These are phyloP conservation scores for Salix exigua DNA, from an alignment of 345 rosid genomes.

Conservation along the genomic window DNA sequence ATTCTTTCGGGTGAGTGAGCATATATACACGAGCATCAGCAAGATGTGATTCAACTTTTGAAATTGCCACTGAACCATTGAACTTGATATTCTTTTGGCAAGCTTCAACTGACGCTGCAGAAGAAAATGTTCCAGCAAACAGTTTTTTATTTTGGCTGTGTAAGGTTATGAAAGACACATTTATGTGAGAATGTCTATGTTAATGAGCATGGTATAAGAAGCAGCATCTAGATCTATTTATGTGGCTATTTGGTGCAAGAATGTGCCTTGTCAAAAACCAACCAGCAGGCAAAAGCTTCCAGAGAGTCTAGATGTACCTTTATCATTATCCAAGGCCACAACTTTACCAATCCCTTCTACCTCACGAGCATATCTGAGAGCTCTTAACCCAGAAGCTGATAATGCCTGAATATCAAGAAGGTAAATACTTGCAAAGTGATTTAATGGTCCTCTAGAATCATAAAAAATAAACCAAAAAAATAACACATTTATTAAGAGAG, in stretches of 20 bases:
- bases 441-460: background rate
- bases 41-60: conserved; percentile 90
- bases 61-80: conserved; percentile 79
- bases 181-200: background rate
- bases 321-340: conserved; percentile 92
- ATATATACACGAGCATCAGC: conserved; percentile 94
- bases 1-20: conserved; percentile 94
- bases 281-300: background rate
- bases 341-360: conserved; percentile 90
- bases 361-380: conserved; percentile 91
- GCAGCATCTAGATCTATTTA: background rate
- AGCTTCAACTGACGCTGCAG: conserved; percentile 81
- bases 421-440: conserved; percentile 5
- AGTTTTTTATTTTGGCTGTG: background rate
- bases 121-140: conserved; percentile 1
- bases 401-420: conserved; percentile 54
- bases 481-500: background rate
- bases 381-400: conserved; percentile 95
- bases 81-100: conserved; percentile 88
- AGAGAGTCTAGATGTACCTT: conserved; percentile 41
- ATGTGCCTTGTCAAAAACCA: background rate
- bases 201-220: background rate
- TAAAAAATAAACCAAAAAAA: background rate
- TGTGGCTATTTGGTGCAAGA: background rate
- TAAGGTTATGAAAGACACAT: background rate